phyloP scores from a whole-genome alignment of 192 early-diverging fungal genomes.

The Coemansia sp. region DNA sequence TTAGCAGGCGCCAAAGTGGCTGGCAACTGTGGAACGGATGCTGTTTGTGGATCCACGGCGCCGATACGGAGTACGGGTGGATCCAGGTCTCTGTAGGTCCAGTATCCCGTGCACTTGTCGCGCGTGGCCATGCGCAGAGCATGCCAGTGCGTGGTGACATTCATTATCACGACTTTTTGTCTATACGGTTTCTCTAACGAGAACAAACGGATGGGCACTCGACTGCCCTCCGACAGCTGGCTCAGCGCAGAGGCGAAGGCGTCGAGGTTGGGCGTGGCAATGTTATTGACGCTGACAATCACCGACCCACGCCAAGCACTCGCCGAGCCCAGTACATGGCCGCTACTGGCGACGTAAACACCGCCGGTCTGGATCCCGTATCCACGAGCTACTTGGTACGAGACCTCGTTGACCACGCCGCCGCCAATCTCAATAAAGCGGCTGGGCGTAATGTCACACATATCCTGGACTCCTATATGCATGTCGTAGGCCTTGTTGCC shows the following conservation, averaged over 20 bases:
- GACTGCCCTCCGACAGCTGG: slow-evolving; percentile 71
- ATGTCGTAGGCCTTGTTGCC: slow-evolving; percentile 57
- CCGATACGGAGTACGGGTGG: slow-evolving; percentile 30
- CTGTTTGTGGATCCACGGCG: slow-evolving; percentile 60
- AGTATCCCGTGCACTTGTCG: slow-evolving; percentile 77
- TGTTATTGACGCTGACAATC: slow-evolving; percentile 71
- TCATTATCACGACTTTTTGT: slow-evolving; percentile 81
- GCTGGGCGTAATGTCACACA: slow-evolving; percentile 81
- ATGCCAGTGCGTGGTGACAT: slow-evolving; percentile 87
- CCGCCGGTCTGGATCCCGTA: slow-evolving; percentile 75
- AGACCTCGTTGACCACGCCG: slow-evolving; percentile 76
- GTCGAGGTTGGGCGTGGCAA: slow-evolving; percentile 72
- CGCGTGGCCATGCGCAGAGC: slow-evolving; percentile 76
- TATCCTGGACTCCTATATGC: slow-evolving; percentile 63
- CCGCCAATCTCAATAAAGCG: slow-evolving; percentile 89
- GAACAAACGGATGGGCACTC: slow-evolving; percentile 73
- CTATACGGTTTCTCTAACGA: slow-evolving; percentile 80
- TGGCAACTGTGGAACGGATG: slow-evolving; percentile 73
- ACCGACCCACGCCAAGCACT: slow-evolving; percentile 72
- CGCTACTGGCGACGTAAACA: slow-evolving; percentile 79
- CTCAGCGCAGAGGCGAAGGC: slow-evolving; percentile 78
- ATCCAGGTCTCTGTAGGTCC: slow-evolving; percentile 71
- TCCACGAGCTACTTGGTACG: slow-evolving; percentile 75
- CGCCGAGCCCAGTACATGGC: slow-evolving; percentile 70
- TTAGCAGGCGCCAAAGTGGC: slow-evolving; percentile 71